A percentile compares a stretch with the other conserved stretches of the same genome.
Conservation (phyloP, 495 filamentous ascomycete species). For the Penicillium malachiteum region DNA sequence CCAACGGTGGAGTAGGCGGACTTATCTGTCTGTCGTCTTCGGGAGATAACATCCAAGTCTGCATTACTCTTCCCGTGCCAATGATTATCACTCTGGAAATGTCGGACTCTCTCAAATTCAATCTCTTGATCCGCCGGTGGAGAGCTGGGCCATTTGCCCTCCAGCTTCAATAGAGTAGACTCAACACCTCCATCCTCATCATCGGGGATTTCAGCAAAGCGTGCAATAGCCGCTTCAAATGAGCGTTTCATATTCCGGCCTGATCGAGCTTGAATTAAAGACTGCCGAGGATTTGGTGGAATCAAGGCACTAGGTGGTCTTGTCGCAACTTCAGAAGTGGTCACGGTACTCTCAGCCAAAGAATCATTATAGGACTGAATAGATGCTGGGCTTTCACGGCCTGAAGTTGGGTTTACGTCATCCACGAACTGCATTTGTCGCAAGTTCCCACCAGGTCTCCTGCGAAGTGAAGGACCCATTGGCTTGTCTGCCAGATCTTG, state of each 20-base stretch:
- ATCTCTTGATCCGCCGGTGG: constrained; percentile 6
- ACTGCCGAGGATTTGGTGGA: constrained; percentile 49
- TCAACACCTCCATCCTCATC: constrained; percentile 93
- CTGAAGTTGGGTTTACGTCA: constrained; percentile 59
- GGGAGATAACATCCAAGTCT: constrained; percentile 17
- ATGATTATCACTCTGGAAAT: not conserved
- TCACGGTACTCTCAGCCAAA: constrained; percentile 37
- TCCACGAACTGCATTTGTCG: constrained; percentile 73
- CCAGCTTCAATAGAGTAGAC: constrained; percentile 85
- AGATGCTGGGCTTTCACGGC: constrained; percentile 71
- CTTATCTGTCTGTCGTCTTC: constrained; percentile 30
- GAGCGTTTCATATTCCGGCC: constrained; percentile 79
- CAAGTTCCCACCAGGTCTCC: constrained; percentile 86
- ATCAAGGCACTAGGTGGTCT: constrained; percentile 35
- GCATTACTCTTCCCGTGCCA: not conserved
- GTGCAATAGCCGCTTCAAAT: constrained; percentile 86
- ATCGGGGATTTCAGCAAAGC: constrained; percentile 86
- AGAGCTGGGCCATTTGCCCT: constrained; percentile 67
- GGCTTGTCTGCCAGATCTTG: constrained; percentile 39
- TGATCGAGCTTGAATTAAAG: constrained; percentile 71
- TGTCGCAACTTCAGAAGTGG: constrained; percentile 24
- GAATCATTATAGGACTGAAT: constrained; percentile 70
- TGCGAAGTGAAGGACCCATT: constrained; percentile 61
- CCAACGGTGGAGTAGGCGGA: constrained; percentile 29
- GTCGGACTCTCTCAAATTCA: not conserved